phyloP scores from a whole-genome alignment of 257 asterid genomes.

The Ehretia macrophylla region DNA sequence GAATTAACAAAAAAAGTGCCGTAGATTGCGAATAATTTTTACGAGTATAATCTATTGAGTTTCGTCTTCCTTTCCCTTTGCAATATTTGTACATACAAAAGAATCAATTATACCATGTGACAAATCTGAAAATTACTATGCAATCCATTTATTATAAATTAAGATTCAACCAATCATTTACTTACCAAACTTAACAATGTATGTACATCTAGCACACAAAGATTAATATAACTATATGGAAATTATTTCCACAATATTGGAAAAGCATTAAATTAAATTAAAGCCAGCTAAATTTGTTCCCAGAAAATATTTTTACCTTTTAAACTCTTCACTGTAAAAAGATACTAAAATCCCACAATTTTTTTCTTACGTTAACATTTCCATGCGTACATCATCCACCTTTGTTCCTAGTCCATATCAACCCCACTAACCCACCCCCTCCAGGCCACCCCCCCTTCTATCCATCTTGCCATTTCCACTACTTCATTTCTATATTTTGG shows the following conservation, averaged over 20 bases:
- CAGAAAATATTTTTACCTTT: no score
- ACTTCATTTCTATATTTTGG: neutral
- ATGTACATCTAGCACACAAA: neutral
- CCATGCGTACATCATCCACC: conserved; percentile 5
- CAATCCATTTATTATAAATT: no score
- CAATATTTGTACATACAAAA: no score
- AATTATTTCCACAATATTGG: neutral
- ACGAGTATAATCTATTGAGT: no score
- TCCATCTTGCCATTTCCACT: conserved; percentile 3
- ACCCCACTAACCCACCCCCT: conserved; percentile 5
- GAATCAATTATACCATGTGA: no score
- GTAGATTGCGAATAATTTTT: no score
- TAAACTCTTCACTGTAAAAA: neutral
- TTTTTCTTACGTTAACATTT: conserved; percentile 7
- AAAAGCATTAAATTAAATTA: no score
- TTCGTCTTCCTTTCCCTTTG: no score
- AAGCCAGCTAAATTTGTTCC: neutral
- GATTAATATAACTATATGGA: neutral
- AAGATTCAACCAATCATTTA: neutral
- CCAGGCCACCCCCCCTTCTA: neutral
- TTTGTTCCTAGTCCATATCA: neutral
- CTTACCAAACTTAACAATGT: neutral
- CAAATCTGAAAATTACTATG: no score
- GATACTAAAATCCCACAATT: neutral
- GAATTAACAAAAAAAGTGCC: no score